Evolutionary conservation across 2,329 filamentous ascomycete species (phyloP).

Genomic region (Aspergillus brasiliensis): DNA sequence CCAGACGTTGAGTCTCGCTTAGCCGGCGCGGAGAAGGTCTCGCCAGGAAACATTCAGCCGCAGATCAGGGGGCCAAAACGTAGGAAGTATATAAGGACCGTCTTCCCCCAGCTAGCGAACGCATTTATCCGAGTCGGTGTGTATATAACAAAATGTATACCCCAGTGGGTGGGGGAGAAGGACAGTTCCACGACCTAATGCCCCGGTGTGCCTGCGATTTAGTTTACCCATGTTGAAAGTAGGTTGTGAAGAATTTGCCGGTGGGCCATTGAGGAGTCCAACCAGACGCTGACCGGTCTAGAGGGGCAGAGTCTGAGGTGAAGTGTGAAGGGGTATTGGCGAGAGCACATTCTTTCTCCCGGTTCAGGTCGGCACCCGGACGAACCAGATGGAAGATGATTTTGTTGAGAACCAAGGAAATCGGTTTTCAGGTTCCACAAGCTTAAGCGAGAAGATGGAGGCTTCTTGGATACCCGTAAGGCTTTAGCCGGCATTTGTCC

Average conservation of each 20-base stretch:
- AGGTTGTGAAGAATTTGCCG: conserved; percentile 12
- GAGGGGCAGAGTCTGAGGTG: neutral
- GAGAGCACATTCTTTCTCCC: conserved; percentile 1
- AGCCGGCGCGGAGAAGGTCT: conserved; percentile 17
- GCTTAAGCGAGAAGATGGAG: conserved; percentile 2
- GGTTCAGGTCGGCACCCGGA: neutral
- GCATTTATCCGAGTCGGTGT: conserved; percentile 3
- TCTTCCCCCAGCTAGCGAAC: neutral
- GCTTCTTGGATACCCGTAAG: neutral
- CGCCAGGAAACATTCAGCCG: conserved; percentile 30
- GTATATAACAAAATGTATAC: conserved; percentile 1
- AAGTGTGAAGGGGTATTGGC: neutral
- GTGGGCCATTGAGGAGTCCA: neutral
- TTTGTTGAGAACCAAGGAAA: neutral
- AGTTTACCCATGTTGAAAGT: conserved; percentile 4
- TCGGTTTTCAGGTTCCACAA: neutral
- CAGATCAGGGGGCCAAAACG: conserved; percentile 7
- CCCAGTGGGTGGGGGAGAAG: neutral
- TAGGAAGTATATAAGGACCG: neutral
- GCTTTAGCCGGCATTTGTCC: conserved; percentile 7
- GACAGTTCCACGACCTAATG: neutral
- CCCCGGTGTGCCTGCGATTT: neutral
- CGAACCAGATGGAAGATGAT: conserved; percentile 4
- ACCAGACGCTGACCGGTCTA: neutral
- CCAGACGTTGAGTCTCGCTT: conserved; percentile 19